Conservation (phyloP, 2,329 filamentous ascomycete genomes). For the Cladophialophora exuberans region DNA sequence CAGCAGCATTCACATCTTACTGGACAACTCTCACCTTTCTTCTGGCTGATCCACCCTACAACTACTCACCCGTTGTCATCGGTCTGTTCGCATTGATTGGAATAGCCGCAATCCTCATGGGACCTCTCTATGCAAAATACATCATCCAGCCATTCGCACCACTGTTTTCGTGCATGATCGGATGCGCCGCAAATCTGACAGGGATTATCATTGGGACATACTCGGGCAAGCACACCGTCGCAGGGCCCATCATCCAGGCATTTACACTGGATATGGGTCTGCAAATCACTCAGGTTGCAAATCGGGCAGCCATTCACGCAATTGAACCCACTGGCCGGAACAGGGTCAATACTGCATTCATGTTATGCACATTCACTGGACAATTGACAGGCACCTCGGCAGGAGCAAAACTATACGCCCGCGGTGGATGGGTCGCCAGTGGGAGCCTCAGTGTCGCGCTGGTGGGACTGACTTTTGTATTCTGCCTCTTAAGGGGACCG, state of each 20-base stretch:
- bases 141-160: conserved; percentile 70
- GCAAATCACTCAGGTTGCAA: conserved; percentile 75
- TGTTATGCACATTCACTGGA: conserved; percentile 74
- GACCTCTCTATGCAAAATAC: conserved; percentile 69
- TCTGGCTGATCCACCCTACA: conserved; percentile 69
- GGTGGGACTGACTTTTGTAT: conserved; percentile 52
- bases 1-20: conserved; percentile 66
- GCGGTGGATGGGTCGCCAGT: conserved; percentile 59
- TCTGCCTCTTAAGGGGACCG: conserved; percentile 56
- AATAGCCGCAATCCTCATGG: conserved; percentile 67
- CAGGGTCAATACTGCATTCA: conserved; percentile 79
- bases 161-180: conserved; percentile 67
- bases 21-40: conserved; percentile 82
- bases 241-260: conserved; percentile 73
- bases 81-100: conserved; percentile 80
- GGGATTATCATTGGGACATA: conserved; percentile 72
- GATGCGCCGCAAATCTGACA: conserved; percentile 60
- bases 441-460: conserved; percentile 62
- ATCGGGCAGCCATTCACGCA: conserved; percentile 69
- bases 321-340: conserved; percentile 74
- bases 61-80: conserved; percentile 68
- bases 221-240: conserved; percentile 66
- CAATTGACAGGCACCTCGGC: conserved; percentile 72
- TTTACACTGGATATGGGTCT: conserved; percentile 71
- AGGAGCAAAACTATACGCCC: conserved; percentile 60